Percentiles rank a stretch among this genome's conserved stretches.
Evolutionary conservation across 768 basidiomycete genomes (phyloP).

Genomic region (Mycena leptocephala): DNA sequence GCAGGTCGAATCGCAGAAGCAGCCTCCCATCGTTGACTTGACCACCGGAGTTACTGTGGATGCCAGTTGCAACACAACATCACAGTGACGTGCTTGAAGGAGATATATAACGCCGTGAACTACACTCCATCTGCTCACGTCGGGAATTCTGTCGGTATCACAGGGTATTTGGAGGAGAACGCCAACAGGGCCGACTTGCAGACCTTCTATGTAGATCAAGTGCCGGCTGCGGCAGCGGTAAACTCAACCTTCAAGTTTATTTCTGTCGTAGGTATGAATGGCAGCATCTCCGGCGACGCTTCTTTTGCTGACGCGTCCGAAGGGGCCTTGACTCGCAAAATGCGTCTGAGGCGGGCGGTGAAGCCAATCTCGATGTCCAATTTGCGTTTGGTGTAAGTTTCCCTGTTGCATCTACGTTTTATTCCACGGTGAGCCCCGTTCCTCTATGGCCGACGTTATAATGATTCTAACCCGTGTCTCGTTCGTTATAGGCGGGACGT

Average conservation of each 20-base stretch:
- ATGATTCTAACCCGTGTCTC: conserved; percentile 24
- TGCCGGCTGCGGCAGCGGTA: conserved; percentile 51
- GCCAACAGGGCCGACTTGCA: conserved; percentile 62
- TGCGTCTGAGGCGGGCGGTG: conserved; percentile 16
- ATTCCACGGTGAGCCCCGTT: conserved; percentile 5
- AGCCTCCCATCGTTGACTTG: neutral
- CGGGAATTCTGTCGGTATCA: conserved; percentile 59
- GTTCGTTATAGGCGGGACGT: conserved; percentile 58
- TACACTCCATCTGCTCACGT: conserved; percentile 50
- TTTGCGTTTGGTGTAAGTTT: conserved; percentile 60
- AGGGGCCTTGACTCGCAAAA: conserved; percentile 32
- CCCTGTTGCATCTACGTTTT: conserved; percentile 47
- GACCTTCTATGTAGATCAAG: conserved; percentile 52
- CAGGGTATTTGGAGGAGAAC: conserved; percentile 59
- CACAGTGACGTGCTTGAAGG: conserved; percentile 62
- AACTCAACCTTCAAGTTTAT: conserved; percentile 51
- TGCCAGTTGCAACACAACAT: conserved; percentile 50
- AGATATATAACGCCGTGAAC: conserved; percentile 53
- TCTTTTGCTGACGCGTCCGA: neutral
- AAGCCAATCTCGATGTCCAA: conserved; percentile 69
- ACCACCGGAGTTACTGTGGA: conserved; percentile 44
- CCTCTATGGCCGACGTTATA: neutral
- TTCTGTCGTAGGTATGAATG: conserved; percentile 56
- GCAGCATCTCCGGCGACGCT: neutral
- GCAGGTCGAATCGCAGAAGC: neutral